A percentile compares a stretch with the other conserved stretches of the same genome.
Conservation (phyloP, 2,329 filamentous ascomycete genomes). For the Colletotrichum gloeosporioides region DNA sequence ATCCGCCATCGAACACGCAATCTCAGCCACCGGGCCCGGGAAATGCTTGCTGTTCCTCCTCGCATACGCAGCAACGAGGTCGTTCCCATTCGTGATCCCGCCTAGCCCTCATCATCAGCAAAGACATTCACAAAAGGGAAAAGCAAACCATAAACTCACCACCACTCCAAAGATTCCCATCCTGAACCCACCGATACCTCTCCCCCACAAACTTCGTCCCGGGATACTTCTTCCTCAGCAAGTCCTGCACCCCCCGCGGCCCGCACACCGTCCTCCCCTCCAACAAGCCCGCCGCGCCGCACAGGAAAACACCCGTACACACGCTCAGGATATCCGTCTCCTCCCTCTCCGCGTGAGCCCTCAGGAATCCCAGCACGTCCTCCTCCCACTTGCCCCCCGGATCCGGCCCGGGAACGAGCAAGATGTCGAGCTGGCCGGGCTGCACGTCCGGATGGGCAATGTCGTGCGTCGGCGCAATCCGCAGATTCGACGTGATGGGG, state of each 20-base stretch:
- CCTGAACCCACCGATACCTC: conserved; percentile 53
- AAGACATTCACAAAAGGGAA: too few relatives aligned
- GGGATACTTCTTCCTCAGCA: conserved; percentile 42
- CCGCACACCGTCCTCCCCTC: conserved; percentile 52
- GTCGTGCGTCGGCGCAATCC: conserved; percentile 46
- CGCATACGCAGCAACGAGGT: conserved; percentile 58
- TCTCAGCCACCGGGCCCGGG: conserved; percentile 47
- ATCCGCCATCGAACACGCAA: conserved; percentile 48
- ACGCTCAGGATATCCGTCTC: conserved; percentile 55
- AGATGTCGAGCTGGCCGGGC: conserved; percentile 55
- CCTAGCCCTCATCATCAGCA: conserved; percentile 33
- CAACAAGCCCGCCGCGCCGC: conserved; percentile 53
- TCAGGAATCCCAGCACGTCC: conserved; percentile 47
- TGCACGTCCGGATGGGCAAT: conserved; percentile 50
- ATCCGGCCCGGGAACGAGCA: conserved; percentile 57
- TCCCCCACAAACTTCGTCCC: conserved; percentile 48
- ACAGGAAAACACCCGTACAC: conserved; percentile 56
- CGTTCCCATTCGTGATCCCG: conserved; percentile 62
- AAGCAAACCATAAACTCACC: conserved; percentile 40
- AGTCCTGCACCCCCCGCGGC: conserved; percentile 47
- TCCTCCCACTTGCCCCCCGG: conserved; percentile 37
- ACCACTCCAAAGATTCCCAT: conserved; percentile 61
- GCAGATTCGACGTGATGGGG: conserved; percentile 44
- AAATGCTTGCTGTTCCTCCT: conserved; percentile 46
- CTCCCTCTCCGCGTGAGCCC: conserved; percentile 37